phyloP scores from a whole-genome alignment of 805 yeast genomes.

The Phaffomyces thermotolerans region DNA sequence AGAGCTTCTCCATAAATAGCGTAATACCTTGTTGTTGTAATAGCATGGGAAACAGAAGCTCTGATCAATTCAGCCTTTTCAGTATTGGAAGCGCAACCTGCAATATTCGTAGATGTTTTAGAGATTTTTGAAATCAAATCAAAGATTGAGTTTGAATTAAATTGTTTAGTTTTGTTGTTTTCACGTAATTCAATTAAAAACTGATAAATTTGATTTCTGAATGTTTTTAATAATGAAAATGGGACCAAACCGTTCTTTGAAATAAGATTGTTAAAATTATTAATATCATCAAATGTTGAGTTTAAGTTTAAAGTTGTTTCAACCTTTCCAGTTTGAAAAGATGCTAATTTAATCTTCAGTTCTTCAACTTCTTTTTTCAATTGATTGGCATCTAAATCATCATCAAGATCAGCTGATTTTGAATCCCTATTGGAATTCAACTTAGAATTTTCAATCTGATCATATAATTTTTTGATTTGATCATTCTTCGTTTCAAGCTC shows the following conservation, averaged over 20 bases:
- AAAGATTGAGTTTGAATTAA: constrained; percentile 33
- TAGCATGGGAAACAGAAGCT: constrained; percentile 64
- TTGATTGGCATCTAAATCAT: constrained; percentile 21
- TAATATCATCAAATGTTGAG: constrained; percentile 19
- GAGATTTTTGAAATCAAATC: constrained; percentile 45
- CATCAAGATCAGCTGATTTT: constrained; percentile 14
- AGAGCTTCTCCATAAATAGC: constrained; percentile 54
- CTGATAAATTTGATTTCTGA: constrained; percentile 43
- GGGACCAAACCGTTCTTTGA: constrained; percentile 41
- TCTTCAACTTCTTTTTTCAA: constrained; percentile 31
- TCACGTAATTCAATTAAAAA: constrained; percentile 31
- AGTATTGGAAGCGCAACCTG: constrained; percentile 24
- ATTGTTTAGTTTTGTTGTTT: constrained; percentile 15
- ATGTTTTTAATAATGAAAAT: constrained; percentile 33
- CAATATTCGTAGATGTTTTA: constrained; percentile 26
- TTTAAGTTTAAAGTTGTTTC: constrained; percentile 20
- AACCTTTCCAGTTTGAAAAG: constrained; percentile 31
- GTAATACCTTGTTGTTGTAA: constrained; percentile 71
- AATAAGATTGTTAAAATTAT: constrained; percentile 23
- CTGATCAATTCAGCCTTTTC: constrained; percentile 45
- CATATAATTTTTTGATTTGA: constrained; percentile 4
- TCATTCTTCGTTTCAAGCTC: constrained; percentile 10
- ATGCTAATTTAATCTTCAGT: constrained; percentile 48
- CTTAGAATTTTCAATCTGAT: not conserved
- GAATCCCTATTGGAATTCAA: not conserved